Evolutionary conservation across 176 grass and related monocot species (phyloP), one percentile per base, ranked within the genome.

Genomic region (Lolium rigidum): DNA sequence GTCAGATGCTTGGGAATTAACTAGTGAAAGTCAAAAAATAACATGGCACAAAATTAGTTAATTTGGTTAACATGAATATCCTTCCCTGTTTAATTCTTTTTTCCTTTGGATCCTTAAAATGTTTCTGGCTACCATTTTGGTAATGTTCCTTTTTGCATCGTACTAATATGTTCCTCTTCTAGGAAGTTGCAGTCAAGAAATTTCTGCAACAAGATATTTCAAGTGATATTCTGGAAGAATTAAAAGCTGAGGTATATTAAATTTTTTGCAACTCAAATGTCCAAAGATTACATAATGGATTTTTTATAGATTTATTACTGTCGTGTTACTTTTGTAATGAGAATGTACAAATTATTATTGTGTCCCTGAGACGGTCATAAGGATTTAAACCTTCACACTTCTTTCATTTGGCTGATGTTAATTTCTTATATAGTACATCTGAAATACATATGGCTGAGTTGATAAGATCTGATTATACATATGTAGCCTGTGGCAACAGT

Each of bases 101-200:
- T 18, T 10, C 21, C 35, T 14, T 50, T 50, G 21, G 51, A 63
- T 52, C 43, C 12, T 60, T 76, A 12, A 59, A 60, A 67, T 80
- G 18, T 39, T 11, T 31, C 55, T 12, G 37, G 51, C 65, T 62
- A 78, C 82, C 20, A 51, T 78, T 77, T 76, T 31, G 81, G 16
- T 85, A 66, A 7, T 52, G 38, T 49, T 86, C 11, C 58, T 86
- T 86, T 24, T 86, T 90, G 54, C 43, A 82, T 87, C 47, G 67
- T 90, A 85, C 69, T 50, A 60, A 88, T 64, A 87, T 84, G 15
- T 20, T 68, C 43, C 66, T 85, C 68, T 7, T 83, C 60, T 79
- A 99, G 97, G 97, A 99, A 94, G 92, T 99, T 49, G 97, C 92
- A 13, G 90, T 97, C 59, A 99, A 99, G 91, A 99, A 95, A 90